A percentile compares a stretch with the other conserved stretches of the same genome.
These are phyloP conservation scores for Dentiscutata heterogama DNA, from an alignment of 371 early-diverging fungal species.

Conservation along the genomic window DNA sequence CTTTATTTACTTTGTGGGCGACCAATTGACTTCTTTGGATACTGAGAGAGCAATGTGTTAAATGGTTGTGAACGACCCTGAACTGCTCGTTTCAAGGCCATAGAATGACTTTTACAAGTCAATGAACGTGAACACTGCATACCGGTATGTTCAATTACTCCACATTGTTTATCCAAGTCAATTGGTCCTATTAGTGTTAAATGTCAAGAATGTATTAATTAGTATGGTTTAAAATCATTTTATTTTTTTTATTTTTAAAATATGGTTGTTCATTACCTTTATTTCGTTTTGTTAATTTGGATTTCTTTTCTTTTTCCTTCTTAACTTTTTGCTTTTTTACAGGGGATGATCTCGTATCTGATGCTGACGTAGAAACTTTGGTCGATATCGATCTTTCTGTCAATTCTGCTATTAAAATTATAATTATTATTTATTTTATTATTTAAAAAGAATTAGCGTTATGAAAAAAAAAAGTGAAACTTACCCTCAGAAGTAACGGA, in stretches of 20 bases:
- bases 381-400: background rate
- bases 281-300: constrained; percentile 52
- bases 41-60: constrained; percentile 75
- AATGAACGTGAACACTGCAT: constrained; percentile 80
- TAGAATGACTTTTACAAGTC: constrained; percentile 88
- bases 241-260: too few species aligned
- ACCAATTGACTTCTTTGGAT: constrained; percentile 69
- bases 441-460: background rate
- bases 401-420: background rate
- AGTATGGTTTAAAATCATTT: background rate
- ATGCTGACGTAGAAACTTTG: background rate
- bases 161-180: constrained; percentile 87
- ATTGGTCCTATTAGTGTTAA: constrained; percentile 61
- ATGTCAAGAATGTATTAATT: background rate
- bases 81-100: constrained; percentile 84
- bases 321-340: constrained; percentile 57
- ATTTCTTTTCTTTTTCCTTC: constrained; percentile 47
- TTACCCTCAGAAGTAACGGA: constrained; percentile 15
- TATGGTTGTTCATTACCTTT: constrained; percentile 56
- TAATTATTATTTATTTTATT: background rate
- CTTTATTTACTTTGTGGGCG: constrained; percentile 27
- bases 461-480: too few species aligned
- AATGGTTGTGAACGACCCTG: constrained; percentile 79
- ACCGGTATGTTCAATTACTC: constrained; percentile 68
- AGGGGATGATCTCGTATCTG: constrained; percentile 47